phyloP scores from a whole-genome alignment of 345 rosid species.

The Hypericum androsaemum region DNA sequence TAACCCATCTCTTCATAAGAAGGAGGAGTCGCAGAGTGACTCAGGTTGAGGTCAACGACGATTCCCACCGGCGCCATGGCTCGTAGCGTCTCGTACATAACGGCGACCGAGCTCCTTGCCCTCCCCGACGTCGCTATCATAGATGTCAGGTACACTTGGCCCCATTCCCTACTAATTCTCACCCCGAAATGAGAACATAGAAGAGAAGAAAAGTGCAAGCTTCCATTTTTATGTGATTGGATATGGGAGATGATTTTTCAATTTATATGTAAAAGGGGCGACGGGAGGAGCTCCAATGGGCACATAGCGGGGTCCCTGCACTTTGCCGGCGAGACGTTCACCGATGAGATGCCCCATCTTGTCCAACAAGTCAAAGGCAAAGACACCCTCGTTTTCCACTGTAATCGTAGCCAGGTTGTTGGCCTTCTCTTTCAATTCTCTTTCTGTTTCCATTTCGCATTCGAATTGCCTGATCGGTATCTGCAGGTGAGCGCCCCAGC shows the following conservation, averaged over 20 bases:
- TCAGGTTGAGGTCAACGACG: too few species aligned
- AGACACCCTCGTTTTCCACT: slow-evolving; percentile 93
- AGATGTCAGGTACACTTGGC: slow-evolving; percentile 59
- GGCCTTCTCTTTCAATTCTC: not conserved
- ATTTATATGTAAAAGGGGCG: slow-evolving; percentile 40
- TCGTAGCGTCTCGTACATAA: slow-evolving; percentile 66
- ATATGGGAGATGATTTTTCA: not conserved
- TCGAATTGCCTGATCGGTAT: too few species aligned
- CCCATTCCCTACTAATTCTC: not conserved
- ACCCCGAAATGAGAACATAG: not conserved
- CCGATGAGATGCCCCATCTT: slow-evolving; percentile 65
- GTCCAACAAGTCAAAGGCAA: slow-evolving; percentile 66
- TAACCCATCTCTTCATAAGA: too few species aligned
- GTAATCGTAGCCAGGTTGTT: slow-evolving; percentile 87
- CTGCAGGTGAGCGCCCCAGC: slow-evolving; percentile 90
- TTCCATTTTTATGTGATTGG: too few species aligned
- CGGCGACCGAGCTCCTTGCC: slow-evolving; percentile 66
- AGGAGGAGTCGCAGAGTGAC: too few species aligned
- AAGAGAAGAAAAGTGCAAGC: not conserved
- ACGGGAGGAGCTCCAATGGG: slow-evolving; percentile 88
- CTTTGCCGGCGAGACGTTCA: slow-evolving; percentile 59
- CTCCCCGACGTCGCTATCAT: slow-evolving; percentile 65
- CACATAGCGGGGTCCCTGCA: slow-evolving; percentile 87
- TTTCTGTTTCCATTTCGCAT: not conserved
- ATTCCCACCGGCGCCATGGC: slow-evolving; percentile 32